phyloP scores from a whole-genome alignment of 805 yeast genomes.

The Ogataea parapolymorpha region DNA sequence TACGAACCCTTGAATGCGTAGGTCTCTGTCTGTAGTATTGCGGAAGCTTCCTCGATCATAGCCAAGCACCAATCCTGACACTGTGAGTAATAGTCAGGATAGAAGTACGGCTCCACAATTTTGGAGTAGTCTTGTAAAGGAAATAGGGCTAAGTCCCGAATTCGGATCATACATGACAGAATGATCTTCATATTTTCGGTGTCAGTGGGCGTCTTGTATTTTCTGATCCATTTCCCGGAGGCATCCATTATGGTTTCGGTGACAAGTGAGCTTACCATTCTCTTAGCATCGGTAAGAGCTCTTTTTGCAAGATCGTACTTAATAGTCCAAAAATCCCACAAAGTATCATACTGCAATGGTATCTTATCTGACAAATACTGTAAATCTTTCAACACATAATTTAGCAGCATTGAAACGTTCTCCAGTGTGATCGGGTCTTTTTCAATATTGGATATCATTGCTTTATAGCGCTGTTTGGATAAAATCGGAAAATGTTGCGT shows the following conservation, averaged over 20 bases:
- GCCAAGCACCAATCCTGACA: conserved; percentile 16
- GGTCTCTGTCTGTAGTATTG: conserved; percentile 10
- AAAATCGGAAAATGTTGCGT: conserved; percentile 2
- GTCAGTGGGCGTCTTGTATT: neutral
- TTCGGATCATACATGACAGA: conserved; percentile 8
- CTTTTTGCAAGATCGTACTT: conserved; percentile 15
- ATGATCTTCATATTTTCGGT: conserved; percentile 3
- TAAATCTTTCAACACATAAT: conserved; percentile 13
- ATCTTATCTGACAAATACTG: conserved; percentile 7
- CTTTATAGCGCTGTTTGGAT: conserved; percentile 8
- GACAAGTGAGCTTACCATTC: conserved; percentile 13
- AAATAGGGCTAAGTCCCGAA: conserved; percentile 11
- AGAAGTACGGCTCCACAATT: conserved; percentile 8
- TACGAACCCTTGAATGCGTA: neutral
- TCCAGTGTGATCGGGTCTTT: conserved; percentile 8
- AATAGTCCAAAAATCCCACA: conserved; percentile 13
- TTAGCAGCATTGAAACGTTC: conserved; percentile 11
- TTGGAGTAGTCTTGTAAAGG: conserved; percentile 8
- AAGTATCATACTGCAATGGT: conserved; percentile 11
- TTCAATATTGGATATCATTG: conserved; percentile 8
- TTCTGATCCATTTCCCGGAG: conserved; percentile 6
- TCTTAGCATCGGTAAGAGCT: conserved; percentile 10
- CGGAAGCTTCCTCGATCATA: conserved; percentile 4
- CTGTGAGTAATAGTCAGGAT: conserved; percentile 14
- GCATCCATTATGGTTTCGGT: conserved; percentile 6